These are phyloP conservation scores for Cajanus cajan DNA, from an alignment of 306 rosid species.

Conservation along the genomic window DNA sequence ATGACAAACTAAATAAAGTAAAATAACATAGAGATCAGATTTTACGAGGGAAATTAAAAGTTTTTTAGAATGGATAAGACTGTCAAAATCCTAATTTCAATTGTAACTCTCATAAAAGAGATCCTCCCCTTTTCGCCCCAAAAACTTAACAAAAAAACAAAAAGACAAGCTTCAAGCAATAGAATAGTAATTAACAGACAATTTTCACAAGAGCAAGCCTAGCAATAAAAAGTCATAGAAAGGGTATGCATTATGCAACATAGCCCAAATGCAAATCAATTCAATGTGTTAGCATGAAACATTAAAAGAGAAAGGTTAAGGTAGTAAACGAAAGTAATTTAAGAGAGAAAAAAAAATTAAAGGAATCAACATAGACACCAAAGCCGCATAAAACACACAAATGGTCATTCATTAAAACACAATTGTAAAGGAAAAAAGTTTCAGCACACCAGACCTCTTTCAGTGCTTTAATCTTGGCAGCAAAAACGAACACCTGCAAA, in stretches of 20 bases:
- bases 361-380: neutral
- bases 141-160: neutral
- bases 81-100: neutral
- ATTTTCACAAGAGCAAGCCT: neutral
- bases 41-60: neutral
- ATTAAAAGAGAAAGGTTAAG: neutral
- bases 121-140: neutral
- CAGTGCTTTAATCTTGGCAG: neutral
- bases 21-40: neutral
- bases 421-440: neutral
- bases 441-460: neutral
- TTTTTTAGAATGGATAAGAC: neutral
- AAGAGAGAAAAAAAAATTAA: neutral
- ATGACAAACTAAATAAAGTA: neutral
- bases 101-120: neutral
- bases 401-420: neutral
- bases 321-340: neutral
- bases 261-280: neutral
- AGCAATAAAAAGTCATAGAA: neutral
- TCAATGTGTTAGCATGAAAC: neutral
- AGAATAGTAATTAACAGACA: neutral
- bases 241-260: neutral
- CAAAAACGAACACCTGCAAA: conserved; percentile 20
- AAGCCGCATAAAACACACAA: neutral
- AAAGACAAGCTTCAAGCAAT: conserved; percentile 4